A percentile compares a stretch with the other conserved stretches of the same genome.
Evolutionary conservation across 2,329 filamentous ascomycete genomes (phyloP).

Genomic region (Furcasterigmium furcatum): DNA sequence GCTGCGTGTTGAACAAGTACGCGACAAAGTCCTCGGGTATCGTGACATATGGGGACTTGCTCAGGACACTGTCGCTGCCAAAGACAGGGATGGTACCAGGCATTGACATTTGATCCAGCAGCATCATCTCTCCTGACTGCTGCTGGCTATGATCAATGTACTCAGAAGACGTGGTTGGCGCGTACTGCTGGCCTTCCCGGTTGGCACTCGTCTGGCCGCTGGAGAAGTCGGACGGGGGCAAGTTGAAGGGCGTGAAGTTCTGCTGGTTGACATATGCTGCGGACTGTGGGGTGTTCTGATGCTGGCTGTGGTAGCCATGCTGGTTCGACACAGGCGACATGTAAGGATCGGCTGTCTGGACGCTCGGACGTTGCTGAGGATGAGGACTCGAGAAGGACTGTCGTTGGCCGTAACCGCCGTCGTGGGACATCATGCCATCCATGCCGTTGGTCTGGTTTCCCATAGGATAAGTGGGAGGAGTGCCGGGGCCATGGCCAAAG

Average conservation of each 20-base stretch:
- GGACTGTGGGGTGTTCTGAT: conserved; percentile 40
- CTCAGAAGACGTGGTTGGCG: conserved; percentile 34
- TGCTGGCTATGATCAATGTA: conserved; percentile 40
- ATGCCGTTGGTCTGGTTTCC: conserved; percentile 25
- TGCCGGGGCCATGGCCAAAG: conserved; percentile 42
- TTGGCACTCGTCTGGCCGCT: conserved; percentile 16
- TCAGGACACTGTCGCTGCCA: conserved; percentile 72
- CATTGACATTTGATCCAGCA: conserved; percentile 60
- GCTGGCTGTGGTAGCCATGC: conserved; percentile 44
- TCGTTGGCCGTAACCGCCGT: conserved; percentile 27
- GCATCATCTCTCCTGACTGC: conserved; percentile 51
- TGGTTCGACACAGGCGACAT: conserved; percentile 50
- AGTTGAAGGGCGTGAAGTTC: conserved; percentile 59
- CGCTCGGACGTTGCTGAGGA: conserved; percentile 28
- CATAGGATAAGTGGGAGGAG: conserved; percentile 30
- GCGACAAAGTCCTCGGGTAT: conserved; percentile 86
- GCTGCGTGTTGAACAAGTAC: conserved; percentile 74
- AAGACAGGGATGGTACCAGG: conserved; percentile 80
- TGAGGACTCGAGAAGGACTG: conserved; percentile 24
- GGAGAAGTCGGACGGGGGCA: conserved; percentile 58
- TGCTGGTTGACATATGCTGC: conserved; percentile 55
- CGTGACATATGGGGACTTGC: conserved; percentile 78
- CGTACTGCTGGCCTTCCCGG: conserved; percentile 35
- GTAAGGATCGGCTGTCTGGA: conserved; percentile 46
- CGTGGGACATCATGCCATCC: conserved; percentile 40